These are phyloP conservation scores for Croton laevigatus DNA, from an alignment of 441 rosid genomes.

Conservation along the genomic window DNA sequence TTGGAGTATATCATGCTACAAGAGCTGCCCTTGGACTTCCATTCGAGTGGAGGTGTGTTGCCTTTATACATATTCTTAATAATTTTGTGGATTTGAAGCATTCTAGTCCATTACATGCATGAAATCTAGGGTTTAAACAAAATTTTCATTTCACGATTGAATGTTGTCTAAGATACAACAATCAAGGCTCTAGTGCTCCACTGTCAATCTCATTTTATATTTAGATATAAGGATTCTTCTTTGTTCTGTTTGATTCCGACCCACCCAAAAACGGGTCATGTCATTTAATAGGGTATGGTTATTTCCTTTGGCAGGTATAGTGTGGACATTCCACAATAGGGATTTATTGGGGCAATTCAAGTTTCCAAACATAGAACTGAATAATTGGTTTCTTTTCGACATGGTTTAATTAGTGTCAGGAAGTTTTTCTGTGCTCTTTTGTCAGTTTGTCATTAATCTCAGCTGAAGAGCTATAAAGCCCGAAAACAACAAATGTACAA, in stretches of 20 bases:
- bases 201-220: neutral
- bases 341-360: neutral
- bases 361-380: neutral
- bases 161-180: neutral
- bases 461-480: neutral
- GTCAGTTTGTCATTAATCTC: neutral
- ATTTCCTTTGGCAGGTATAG: neutral
- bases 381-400: neutral
- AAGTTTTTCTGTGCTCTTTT: neutral
- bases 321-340: neutral
- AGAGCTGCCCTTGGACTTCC: constrained; percentile 93
- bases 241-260: neutral
- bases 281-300: neutral
- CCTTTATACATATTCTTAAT: neutral
- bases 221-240: neutral
- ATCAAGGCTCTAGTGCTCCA: neutral
- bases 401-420: too few species aligned
- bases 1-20: constrained; percentile 90
- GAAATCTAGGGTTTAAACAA: neutral
- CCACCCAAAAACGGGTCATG: neutral
- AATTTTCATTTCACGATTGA: neutral
- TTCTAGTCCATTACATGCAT: neutral
- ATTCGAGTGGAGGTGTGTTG: constrained; percentile 82
- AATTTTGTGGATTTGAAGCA: constrained; percentile 8
- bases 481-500: neutral